Evolutionary conservation across 257 asterid species (phyloP).

Genomic region (Phtheirospermum japonicum): DNA sequence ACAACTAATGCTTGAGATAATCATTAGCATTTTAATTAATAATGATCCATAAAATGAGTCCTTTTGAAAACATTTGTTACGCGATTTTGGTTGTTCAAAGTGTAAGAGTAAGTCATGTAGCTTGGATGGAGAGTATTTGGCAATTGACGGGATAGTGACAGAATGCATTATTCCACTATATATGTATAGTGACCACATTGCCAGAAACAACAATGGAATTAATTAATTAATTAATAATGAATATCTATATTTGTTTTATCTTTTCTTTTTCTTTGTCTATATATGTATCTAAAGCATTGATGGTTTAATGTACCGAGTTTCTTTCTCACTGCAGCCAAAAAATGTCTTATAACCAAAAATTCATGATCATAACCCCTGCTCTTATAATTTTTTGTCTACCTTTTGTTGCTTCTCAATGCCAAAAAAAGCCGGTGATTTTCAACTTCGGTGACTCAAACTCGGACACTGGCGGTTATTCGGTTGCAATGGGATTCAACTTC

Average conservation of each 20-base stretch:
- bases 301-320: conserved; percentile 9
- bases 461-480: conserved; percentile 46
- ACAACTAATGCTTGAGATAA: conserved; percentile 12
- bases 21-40: not conserved
- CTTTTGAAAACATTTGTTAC: too few relatives aligned
- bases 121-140: not conserved
- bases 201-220: not conserved
- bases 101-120: too few relatives aligned
- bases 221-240: not conserved
- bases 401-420: conserved; percentile 33
- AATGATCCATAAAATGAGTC: conserved; percentile 8
- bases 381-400: conserved; percentile 3
- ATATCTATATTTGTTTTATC: not conserved
- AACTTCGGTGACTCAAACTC: conserved; percentile 59
- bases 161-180: conserved; percentile 19
- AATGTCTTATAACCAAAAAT: conserved; percentile 4
- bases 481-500: conserved; percentile 34
- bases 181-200: conserved; percentile 17
- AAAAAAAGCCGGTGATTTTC: conserved; percentile 35
- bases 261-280: not conserved
- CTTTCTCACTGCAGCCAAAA: conserved; percentile 3
- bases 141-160: not conserved
- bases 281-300: not conserved
- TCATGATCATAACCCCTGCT: conserved; percentile 1
- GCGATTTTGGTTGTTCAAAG: too few relatives aligned